phyloP scores from a whole-genome alignment of 163 green algal genomes.

The Scenedesmus sp. region DNA sequence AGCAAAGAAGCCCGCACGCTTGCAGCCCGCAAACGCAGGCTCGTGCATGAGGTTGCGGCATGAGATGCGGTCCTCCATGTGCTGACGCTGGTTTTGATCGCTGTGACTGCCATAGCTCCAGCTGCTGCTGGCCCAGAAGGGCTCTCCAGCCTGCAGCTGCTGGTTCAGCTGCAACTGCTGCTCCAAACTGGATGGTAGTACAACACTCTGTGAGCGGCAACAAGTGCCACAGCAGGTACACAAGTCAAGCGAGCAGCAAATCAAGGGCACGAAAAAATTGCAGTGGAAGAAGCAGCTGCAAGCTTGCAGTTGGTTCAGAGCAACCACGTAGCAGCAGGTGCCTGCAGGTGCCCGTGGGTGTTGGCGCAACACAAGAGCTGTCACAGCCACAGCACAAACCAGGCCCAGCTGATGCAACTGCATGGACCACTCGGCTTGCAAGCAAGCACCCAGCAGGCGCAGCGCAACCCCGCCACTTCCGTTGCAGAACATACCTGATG shows the following conservation, averaged over 20 bases:
- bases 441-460: background rate
- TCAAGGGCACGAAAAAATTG: too few species aligned
- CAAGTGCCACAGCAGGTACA: background rate
- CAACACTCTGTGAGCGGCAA: background rate
- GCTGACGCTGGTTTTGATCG: slow-evolving; percentile 45
- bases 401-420: background rate
- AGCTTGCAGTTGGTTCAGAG: background rate
- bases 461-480: background rate
- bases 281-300: too few species aligned
- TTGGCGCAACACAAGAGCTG: too few species aligned
- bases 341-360: background rate
- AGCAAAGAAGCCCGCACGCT: slow-evolving; percentile 56
- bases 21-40: slow-evolving; percentile 44
- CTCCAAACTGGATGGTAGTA: background rate
- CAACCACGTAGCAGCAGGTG: background rate
- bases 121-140: background rate
- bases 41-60: background rate
- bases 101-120: slow-evolving; percentile 54
- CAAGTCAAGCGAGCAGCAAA: too few species aligned
- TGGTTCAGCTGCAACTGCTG: background rate
- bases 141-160: background rate
- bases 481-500: background rate
- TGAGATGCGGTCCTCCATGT: slow-evolving; percentile 56
- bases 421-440: background rate
- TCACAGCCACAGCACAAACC: too few species aligned